A percentile compares a stretch with the other conserved stretches of the same genome.
phyloP scores from a whole-genome alignment of 345 rosid species.

The Durio zibethinus region DNA sequence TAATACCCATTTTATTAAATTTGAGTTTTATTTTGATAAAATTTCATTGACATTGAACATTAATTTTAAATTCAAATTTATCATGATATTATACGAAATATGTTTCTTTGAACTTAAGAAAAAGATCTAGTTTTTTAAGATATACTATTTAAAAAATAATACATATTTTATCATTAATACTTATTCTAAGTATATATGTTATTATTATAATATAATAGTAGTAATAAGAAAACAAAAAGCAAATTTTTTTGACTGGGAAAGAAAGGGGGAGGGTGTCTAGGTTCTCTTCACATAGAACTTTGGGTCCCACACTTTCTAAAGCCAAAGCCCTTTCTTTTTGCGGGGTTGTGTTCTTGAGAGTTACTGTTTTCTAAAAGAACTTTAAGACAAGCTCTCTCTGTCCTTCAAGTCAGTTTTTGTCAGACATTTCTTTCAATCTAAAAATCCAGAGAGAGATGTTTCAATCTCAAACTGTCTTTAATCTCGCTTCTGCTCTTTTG shows the following conservation, averaged over 20 bases:
- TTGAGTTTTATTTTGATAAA: too few relatives aligned
- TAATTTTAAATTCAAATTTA: too few relatives aligned
- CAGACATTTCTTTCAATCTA: background rate
- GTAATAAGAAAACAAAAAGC: background rate
- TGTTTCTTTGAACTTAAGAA: too few relatives aligned
- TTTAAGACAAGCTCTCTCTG: background rate
- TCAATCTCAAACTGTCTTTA: background rate
- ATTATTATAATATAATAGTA: too few relatives aligned
- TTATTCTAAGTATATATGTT: too few relatives aligned
- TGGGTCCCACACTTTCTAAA: constrained; percentile 17
- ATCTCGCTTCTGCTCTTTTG: background rate
- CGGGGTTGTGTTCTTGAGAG: background rate
- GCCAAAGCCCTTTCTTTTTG: background rate
- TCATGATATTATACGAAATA: too few relatives aligned
- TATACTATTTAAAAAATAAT: too few relatives aligned
- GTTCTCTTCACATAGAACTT: constrained; percentile 36
- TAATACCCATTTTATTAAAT: too few relatives aligned
- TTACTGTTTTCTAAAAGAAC: background rate
- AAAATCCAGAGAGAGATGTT: background rate
- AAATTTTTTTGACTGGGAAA: background rate
- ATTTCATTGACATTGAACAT: too few relatives aligned
- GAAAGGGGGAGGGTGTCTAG: constrained; percentile 28
- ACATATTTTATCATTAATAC: too few relatives aligned
- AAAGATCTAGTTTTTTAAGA: too few relatives aligned
- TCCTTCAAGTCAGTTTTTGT: background rate